Conservation (phyloP, 2,329 filamentous ascomycete genomes). For the Trichoderma sp. region DNA sequence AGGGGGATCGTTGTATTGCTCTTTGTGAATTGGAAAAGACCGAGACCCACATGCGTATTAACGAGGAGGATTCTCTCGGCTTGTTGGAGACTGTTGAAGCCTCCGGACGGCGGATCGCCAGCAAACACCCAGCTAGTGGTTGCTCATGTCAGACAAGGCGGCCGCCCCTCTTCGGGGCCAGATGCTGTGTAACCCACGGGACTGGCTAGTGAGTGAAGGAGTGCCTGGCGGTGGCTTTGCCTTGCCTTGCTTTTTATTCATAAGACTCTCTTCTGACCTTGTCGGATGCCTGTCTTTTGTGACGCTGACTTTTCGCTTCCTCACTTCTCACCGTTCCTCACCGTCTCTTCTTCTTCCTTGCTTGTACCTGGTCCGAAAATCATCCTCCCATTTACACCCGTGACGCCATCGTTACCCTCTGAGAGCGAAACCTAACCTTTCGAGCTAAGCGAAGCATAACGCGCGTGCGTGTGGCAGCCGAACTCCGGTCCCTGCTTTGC, state of each 20-base stretch:
- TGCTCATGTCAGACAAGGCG: conserved; percentile 16
- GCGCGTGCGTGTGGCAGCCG: not conserved
- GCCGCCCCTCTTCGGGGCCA: not conserved
- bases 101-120: not conserved
- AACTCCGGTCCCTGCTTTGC: not conserved
- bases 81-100: not conserved
- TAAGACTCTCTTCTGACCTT: not conserved
- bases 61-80: not conserved
- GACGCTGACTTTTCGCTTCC: not conserved
- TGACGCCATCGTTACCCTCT: conserved; percentile 7
- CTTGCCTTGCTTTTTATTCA: not conserved
- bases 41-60: not conserved
- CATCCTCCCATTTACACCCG: not conserved
- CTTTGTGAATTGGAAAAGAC: not conserved
- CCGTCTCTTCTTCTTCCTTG: not conserved
- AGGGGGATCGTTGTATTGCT: not conserved
- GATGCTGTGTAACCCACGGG: not conserved
- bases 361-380: not conserved
- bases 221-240: not conserved
- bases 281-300: not conserved
- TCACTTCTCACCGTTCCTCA: not conserved
- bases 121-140: not conserved
- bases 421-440: not conserved
- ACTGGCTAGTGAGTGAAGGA: not conserved
- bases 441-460: not conserved